These are phyloP conservation scores for Galerina marginata DNA, from an alignment of 768 basidiomycete genomes.

Conservation along the genomic window DNA sequence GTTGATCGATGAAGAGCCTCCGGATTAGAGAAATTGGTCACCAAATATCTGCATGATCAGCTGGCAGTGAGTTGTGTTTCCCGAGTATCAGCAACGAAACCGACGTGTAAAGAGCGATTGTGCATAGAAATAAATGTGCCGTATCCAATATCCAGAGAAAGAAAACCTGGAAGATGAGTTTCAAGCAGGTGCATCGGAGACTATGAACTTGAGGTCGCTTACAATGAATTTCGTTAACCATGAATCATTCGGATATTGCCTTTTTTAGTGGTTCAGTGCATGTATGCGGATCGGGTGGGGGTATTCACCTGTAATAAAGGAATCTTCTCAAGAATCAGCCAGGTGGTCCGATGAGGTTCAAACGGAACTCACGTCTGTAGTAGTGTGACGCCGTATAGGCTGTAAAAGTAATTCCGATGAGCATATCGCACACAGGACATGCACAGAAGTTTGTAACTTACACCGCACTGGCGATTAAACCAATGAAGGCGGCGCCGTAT, in stretches of 20 bases:
- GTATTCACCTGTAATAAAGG: constrained; percentile 45
- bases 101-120: constrained; percentile 52
- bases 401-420: constrained; percentile 22
- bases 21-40: constrained; percentile 47
- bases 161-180: constrained; percentile 34
- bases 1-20: constrained; percentile 40
- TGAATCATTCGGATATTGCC: constrained; percentile 47
- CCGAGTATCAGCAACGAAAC: constrained; percentile 1
- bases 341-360: not conserved
- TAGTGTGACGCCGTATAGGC: constrained; percentile 53
- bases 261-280: constrained; percentile 15
- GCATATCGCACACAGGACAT: not conserved
- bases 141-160: constrained; percentile 50
- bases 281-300: not conserved
- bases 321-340: constrained; percentile 32
- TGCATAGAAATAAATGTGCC: constrained; percentile 48
- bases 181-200: not conserved
- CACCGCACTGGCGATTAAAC: constrained; percentile 49
- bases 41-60: constrained; percentile 43
- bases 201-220: constrained; percentile 6
- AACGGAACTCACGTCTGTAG: constrained; percentile 42
- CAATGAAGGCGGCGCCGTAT: constrained; percentile 52
- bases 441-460: constrained; percentile 28
- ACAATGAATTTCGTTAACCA: constrained; percentile 46
- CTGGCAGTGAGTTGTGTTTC: not conserved